Conservation (phyloP, 345 rosid species). For the Pseudoturritis turrita region DNA sequence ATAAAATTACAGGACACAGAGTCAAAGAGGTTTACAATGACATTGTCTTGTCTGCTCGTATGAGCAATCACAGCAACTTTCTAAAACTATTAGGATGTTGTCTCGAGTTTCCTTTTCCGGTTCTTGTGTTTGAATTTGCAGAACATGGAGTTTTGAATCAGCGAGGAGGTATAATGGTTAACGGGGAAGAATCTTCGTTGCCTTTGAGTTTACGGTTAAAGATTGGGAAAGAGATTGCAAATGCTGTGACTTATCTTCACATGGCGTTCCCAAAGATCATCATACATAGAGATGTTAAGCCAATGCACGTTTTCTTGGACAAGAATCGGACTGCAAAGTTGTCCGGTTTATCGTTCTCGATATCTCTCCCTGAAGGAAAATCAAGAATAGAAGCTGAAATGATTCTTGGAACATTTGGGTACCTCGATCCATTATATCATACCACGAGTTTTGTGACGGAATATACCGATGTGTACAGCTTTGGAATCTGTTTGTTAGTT, state of each 20-base stretch:
- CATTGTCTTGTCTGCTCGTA: constrained; percentile 11
- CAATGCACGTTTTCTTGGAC: constrained; percentile 8
- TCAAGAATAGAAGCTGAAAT: not conserved
- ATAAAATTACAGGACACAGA: not conserved
- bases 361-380: not conserved
- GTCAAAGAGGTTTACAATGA: not conserved
- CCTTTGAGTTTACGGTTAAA: not conserved
- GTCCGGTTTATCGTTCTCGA: not conserved
- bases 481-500: constrained; percentile 5
- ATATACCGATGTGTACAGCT: constrained; percentile 14
- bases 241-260: constrained; percentile 12
- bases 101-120: constrained; percentile 20
- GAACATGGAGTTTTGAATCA: constrained; percentile 11
- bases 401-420: not conserved
- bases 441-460: not conserved
- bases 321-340: constrained; percentile 11
- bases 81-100: constrained; percentile 11
- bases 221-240: constrained; percentile 14
- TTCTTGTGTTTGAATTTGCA: constrained; percentile 11
- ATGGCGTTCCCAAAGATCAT: constrained; percentile 1
- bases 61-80: constrained; percentile 11
- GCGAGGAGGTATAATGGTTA: not conserved
- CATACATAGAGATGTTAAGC: constrained; percentile 5
- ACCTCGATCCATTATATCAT: not conserved
- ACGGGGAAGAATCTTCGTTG: not conserved